These are phyloP conservation scores for Solanum hybrid DNA, from an alignment of 305 asterid species.

Conservation along the genomic window DNA sequence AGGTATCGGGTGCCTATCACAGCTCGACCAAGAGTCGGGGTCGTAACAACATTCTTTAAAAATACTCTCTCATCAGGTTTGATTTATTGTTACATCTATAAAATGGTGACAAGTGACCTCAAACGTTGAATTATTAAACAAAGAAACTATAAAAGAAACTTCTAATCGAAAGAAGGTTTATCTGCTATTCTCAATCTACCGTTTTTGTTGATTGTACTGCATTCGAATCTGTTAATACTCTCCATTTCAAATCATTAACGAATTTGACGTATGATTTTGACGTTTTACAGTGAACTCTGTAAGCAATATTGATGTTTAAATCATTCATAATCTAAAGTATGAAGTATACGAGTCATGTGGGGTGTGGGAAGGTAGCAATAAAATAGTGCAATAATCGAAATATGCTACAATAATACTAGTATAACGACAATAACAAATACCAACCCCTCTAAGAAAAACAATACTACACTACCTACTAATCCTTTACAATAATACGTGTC, in stretches of 20 bases:
- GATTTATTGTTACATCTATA: no score
- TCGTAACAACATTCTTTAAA: no score
- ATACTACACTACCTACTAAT: not conserved
- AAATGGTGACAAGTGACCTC: no score
- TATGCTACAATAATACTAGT: not conserved
- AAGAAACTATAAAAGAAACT: no score
- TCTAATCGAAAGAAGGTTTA: not conserved
- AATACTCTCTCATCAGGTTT: no score
- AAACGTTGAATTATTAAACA: not conserved
- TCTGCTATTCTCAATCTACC: not conserved
- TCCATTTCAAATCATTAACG: not conserved
- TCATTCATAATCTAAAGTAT: not conserved
- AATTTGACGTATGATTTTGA: not conserved
- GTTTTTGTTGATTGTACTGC: not conserved
- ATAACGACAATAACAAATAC: no score
- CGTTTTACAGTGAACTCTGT: not conserved
- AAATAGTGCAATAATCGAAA: not conserved
- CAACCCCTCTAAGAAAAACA: not conserved
- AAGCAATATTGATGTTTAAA: not conserved
- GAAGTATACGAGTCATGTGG: not conserved
- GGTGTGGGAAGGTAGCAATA: not conserved
- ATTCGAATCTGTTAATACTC: not conserved
- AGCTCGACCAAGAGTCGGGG: no score
- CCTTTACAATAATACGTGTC: not conserved
- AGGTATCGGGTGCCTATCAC: no score